Evolutionary conservation across 768 basidiomycete species (phyloP).

Genomic region (Calocera cornea): DNA sequence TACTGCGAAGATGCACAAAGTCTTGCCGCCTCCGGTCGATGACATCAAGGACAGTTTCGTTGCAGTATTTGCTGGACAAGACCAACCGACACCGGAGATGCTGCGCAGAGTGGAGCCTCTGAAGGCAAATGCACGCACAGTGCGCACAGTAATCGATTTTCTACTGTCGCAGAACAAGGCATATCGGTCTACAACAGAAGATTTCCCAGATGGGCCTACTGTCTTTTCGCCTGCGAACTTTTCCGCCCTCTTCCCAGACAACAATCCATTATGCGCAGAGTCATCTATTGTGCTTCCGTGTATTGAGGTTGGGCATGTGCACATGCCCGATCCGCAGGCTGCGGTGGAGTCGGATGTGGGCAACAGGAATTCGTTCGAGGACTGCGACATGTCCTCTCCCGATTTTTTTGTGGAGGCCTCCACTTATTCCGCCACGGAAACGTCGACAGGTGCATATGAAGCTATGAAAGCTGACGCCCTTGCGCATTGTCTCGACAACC

Average conservation of each 20-base stretch:
- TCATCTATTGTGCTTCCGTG: not conserved
- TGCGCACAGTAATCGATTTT: not conserved
- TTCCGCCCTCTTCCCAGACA: not conserved
- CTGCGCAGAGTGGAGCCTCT: not conserved
- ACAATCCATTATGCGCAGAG: not conserved
- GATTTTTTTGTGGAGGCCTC: not conserved
- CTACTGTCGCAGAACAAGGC: not conserved
- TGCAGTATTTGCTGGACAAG: not conserved
- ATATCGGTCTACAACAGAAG: not conserved
- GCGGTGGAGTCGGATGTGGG: not conserved
- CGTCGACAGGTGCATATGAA: not conserved
- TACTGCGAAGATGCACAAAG: not conserved
- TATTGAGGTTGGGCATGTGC: not conserved
- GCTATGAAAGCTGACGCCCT: not conserved
- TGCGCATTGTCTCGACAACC: not conserved
- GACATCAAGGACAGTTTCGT: not conserved
- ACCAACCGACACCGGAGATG: not conserved
- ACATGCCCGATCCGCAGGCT: not conserved
- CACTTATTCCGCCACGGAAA: not conserved
- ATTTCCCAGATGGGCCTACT: not conserved
- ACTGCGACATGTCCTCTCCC: not conserved
- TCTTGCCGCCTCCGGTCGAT: not conserved
- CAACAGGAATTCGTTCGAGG: not conserved
- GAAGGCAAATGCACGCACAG: not conserved
- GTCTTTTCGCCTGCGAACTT: not conserved